phyloP scores from a whole-genome alignment of 2,329 filamentous ascomycete species.

The Alternaria conjuncta region DNA sequence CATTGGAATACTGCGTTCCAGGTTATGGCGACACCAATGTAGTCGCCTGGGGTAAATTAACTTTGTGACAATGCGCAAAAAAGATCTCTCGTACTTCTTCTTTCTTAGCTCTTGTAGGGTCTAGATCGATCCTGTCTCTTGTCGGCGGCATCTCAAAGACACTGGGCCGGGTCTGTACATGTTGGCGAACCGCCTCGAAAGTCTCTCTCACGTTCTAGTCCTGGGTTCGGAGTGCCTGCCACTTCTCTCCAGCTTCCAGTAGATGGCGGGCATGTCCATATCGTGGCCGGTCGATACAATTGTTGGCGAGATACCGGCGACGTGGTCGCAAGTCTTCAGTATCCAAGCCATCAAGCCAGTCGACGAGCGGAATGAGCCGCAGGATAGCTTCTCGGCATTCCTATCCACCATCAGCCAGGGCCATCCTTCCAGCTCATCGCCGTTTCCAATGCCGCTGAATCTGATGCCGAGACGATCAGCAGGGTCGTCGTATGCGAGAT shows the following conservation, averaged over 20 bases:
- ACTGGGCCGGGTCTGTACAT: not conserved
- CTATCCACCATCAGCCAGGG: not conserved
- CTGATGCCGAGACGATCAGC: not conserved
- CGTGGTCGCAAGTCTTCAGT: not conserved
- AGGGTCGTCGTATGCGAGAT: too few species aligned
- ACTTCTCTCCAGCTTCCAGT: not conserved
- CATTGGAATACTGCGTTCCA: too few species aligned
- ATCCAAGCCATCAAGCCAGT: not conserved
- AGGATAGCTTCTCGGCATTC: not conserved
- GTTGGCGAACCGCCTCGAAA: not conserved
- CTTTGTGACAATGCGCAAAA: too few species aligned
- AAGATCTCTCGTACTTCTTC: not conserved
- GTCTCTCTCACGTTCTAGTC: rapidly evolving
- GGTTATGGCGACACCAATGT: too few species aligned
- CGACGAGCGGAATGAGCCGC: not conserved
- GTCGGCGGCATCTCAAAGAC: not conserved
- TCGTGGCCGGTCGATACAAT: not conserved
- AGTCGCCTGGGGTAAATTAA: too few species aligned
- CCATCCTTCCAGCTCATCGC: rapidly evolving
- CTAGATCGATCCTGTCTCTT: not conserved
- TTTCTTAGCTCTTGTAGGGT: not conserved
- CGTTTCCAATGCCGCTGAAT: rapidly evolving
- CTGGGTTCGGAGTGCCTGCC: not conserved
- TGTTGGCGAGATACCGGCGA: not conserved
- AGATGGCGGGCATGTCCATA: rapidly evolving